phyloP scores from a whole-genome alignment of 495 filamentous ascomycete species.

The Recurvomyces mirabilis region DNA sequence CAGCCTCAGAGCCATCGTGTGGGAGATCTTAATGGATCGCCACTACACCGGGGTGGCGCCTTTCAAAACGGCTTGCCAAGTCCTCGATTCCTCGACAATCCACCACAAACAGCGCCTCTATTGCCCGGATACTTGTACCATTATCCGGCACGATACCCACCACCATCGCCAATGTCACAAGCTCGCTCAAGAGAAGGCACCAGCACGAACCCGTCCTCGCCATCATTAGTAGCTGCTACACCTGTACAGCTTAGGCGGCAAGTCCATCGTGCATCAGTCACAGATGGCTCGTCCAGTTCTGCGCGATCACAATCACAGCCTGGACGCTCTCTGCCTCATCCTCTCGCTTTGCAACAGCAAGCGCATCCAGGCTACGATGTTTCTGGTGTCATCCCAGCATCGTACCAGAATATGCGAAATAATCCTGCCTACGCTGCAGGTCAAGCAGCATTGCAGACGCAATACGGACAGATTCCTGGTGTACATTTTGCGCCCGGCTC shows the following conservation, averaged over 20 bases:
- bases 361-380: conserved; percentile 22
- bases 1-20: neutral
- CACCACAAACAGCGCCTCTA: conserved; percentile 37
- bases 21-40: conserved; percentile 21
- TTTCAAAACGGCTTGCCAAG: conserved; percentile 29
- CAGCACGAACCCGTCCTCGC: conserved; percentile 52
- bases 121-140: conserved; percentile 42
- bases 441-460: conserved; percentile 7
- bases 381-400: conserved; percentile 12
- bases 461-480: conserved; percentile 15
- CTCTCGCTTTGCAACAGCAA: conserved; percentile 29
- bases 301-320: conserved; percentile 57
- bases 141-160: conserved; percentile 38
- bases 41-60: conserved; percentile 21
- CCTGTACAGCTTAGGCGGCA: conserved; percentile 49
- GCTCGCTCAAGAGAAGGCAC: conserved; percentile 27
- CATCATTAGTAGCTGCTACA: conserved; percentile 41
- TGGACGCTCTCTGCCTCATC: conserved; percentile 42
- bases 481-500: conserved; percentile 23
- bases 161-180: conserved; percentile 35
- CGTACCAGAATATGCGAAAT: conserved; percentile 17
- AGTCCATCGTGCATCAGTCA: conserved; percentile 45
- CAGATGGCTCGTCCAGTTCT: conserved; percentile 42
- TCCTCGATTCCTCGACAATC: conserved; percentile 38
- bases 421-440: neutral